Evolutionary conservation across 495 filamentous ascomycete species (phyloP).

Genomic region (Jackrogersella minutella): DNA sequence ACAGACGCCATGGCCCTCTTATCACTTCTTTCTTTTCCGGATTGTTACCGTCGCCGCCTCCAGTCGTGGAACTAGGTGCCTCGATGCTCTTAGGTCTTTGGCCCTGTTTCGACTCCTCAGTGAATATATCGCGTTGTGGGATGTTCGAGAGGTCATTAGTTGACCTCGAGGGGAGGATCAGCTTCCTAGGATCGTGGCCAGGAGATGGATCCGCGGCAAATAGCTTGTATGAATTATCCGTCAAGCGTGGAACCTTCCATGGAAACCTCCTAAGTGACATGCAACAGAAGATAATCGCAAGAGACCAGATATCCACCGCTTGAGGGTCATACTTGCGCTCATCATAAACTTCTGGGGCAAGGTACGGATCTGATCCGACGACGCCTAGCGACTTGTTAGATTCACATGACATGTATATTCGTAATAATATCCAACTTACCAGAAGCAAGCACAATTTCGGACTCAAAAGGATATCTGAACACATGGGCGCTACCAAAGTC

Average conservation of each 20-base stretch:
- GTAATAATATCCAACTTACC: conserved; percentile 64
- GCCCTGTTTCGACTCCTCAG: conserved; percentile 35
- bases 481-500: conserved; percentile 98
- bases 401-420: neutral
- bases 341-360: conserved; percentile 96
- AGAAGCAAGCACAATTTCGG: conserved; percentile 82
- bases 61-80: conserved; percentile 35
- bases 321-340: conserved; percentile 93
- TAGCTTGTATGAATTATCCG: conserved; percentile 92
- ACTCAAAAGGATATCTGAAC: conserved; percentile 97
- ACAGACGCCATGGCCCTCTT: conserved; percentile 90
- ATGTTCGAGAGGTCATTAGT: conserved; percentile 48
- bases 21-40: conserved; percentile 76
- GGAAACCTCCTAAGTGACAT: conserved; percentile 97
- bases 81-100: conserved; percentile 27
- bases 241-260: conserved; percentile 93
- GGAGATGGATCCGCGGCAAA: conserved; percentile 80
- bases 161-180: conserved; percentile 51
- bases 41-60: conserved; percentile 31
- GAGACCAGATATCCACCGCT: conserved; percentile 94
- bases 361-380: conserved; percentile 96
- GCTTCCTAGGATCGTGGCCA: conserved; percentile 58
- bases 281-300: conserved; percentile 98
- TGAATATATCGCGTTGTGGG: conserved; percentile 49
- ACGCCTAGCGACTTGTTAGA: conserved; percentile 69